These are phyloP conservation scores for Ogataea trehaloabstinens DNA, from an alignment of 805 yeast genomes.

Conservation along the genomic window DNA sequence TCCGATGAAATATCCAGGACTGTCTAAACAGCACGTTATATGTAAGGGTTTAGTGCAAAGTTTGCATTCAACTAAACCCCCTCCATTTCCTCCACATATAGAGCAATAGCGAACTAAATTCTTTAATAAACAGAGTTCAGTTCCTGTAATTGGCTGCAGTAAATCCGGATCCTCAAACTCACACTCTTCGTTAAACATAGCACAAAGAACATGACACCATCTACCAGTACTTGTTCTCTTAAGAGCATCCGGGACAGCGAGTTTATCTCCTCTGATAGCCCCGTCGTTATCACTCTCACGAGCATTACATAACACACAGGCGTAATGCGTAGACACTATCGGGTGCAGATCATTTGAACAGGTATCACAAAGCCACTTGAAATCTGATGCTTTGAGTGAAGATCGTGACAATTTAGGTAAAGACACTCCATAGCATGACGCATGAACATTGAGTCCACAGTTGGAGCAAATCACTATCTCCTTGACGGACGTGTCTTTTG, in stretches of 20 bases:
- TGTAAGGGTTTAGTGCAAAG: conserved; percentile 44
- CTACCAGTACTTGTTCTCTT: conserved; percentile 63
- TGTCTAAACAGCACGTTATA: conserved; percentile 58
- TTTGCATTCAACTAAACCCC: conserved; percentile 49
- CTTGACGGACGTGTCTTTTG: conserved; percentile 27
- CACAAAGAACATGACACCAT: conserved; percentile 81
- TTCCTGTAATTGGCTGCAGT: conserved; percentile 49
- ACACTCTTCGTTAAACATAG: conserved; percentile 50
- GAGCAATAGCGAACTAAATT: conserved; percentile 39
- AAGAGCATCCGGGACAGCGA: conserved; percentile 58
- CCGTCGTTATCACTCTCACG: conserved; percentile 49
- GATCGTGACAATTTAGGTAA: conserved; percentile 10
- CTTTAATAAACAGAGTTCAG: conserved; percentile 29
- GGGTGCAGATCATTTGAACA: conserved; percentile 74
- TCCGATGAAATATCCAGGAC: conserved; percentile 48
- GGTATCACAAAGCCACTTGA: conserved; percentile 76
- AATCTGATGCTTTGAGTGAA: conserved; percentile 18
- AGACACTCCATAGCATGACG: conserved; percentile 61
- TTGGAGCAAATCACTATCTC: conserved; percentile 53
- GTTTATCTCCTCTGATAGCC: conserved; percentile 39
- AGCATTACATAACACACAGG: conserved; percentile 65
- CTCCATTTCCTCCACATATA: conserved; percentile 46
- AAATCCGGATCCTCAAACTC: conserved; percentile 39
- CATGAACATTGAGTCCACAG: conserved; percentile 73
- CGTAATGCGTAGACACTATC: conserved; percentile 49